phyloP scores from a whole-genome alignment of 2,329 filamentous ascomycete species.

The Exserohilum turcica region DNA sequence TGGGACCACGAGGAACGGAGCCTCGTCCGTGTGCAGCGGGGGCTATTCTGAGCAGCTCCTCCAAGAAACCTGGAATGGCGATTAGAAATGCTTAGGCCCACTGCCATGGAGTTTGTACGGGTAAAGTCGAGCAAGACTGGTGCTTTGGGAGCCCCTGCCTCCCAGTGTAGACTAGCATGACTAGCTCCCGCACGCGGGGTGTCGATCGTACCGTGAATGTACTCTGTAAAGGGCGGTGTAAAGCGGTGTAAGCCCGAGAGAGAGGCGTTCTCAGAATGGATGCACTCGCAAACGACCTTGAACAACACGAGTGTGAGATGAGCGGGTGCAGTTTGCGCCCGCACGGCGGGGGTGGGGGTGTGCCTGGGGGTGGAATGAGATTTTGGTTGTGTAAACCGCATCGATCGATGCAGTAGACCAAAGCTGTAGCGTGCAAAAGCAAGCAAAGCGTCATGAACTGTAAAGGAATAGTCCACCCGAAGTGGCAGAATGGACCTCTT shows the following conservation, averaged over 20 bases:
- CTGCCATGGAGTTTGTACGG: slow-evolving; percentile 4
- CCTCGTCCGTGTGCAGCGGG: neutral
- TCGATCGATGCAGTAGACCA: slow-evolving; percentile 10
- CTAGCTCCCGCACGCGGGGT: slow-evolving; percentile 14
- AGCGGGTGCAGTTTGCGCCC: neutral
- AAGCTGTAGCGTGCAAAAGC: slow-evolving; percentile 2
- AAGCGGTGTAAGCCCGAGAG: slow-evolving; percentile 24
- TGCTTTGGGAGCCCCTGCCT: slow-evolving; percentile 13
- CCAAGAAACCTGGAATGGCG: slow-evolving; percentile 8
- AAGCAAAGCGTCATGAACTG: slow-evolving; percentile 7
- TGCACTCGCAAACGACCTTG: neutral
- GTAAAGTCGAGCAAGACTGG: neutral
- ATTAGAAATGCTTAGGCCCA: slow-evolving; percentile 6
- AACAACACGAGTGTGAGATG: neutral
- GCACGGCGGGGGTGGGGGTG: slow-evolving; percentile 5
- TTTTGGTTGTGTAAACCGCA: slow-evolving; percentile 3
- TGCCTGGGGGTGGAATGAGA: neutral
- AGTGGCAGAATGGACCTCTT: slow-evolving; percentile 1
- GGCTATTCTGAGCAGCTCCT: slow-evolving; percentile 4
- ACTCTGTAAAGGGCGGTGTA: slow-evolving; percentile 23
- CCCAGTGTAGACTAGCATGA: slow-evolving; percentile 9
- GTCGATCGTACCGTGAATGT: slow-evolving; percentile 10
- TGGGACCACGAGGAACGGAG: neutral
- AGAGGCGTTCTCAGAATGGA: neutral
- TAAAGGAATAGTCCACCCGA: slow-evolving; percentile 11